Percentiles rank a stretch among this genome's conserved stretches.
Evolutionary conservation across 495 filamentous ascomycete genomes (phyloP).

Genomic region (Penicillium maclennaniae): DNA sequence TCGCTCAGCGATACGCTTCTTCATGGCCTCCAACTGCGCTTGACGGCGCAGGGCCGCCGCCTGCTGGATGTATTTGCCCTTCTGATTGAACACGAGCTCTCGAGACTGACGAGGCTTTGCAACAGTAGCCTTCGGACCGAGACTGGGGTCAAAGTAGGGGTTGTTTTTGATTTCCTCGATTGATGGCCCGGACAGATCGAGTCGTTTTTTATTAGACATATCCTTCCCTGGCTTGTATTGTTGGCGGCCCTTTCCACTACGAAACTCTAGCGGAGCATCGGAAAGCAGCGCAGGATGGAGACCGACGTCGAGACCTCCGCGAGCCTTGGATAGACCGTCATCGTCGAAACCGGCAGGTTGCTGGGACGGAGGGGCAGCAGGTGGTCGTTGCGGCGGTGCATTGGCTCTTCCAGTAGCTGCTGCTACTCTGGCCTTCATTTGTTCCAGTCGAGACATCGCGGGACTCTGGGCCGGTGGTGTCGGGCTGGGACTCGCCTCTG

Average conservation of each 20-base stretch:
- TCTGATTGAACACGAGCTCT: slow-evolving; percentile 86
- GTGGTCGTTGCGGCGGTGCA: slow-evolving; percentile 39
- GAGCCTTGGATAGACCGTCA: slow-evolving; percentile 45
- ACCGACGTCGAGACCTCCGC: slow-evolving; percentile 82
- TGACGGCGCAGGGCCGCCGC: slow-evolving; percentile 82
- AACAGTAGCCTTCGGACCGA: slow-evolving; percentile 59
- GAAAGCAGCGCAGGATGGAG: slow-evolving; percentile 83
- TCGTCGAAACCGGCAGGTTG: slow-evolving; percentile 46
- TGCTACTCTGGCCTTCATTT: slow-evolving; percentile 78
- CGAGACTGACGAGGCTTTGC: slow-evolving; percentile 63
- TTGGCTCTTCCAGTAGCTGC: slow-evolving; percentile 64
- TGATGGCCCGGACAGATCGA: slow-evolving; percentile 67
- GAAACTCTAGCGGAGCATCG: slow-evolving; percentile 62
- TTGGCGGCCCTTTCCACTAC: slow-evolving; percentile 53
- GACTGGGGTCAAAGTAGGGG: slow-evolving; percentile 78
- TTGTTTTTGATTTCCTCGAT: slow-evolving; percentile 68
- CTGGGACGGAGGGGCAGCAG: slow-evolving; percentile 34
- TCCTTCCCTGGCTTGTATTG: slow-evolving; percentile 55
- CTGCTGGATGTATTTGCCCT: slow-evolving; percentile 95
- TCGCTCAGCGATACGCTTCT: slow-evolving; percentile 81
- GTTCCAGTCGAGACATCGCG: slow-evolving; percentile 52
- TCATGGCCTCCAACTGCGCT: slow-evolving; percentile 87
- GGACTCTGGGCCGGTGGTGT: slow-evolving; percentile 45
- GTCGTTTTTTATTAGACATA: slow-evolving; percentile 45
- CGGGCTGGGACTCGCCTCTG: slow-evolving; percentile 34